Percentiles rank a stretch among this genome's conserved stretches.
Evolutionary conservation across 352 stramenopile species (phyloP).

Genomic region (Pythium apleroticum): DNA sequence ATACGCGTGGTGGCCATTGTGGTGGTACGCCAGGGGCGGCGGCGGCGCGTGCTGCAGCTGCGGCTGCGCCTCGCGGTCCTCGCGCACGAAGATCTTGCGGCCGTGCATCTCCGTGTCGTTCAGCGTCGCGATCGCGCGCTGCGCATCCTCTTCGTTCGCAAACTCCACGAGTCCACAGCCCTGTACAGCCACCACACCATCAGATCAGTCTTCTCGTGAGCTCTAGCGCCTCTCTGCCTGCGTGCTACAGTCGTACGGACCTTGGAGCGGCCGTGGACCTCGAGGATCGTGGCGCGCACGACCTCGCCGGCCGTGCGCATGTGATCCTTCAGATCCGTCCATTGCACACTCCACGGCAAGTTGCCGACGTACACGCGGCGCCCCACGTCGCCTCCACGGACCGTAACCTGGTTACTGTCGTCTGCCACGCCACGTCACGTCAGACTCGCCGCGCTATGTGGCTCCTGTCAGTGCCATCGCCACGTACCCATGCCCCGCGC

Average conservation of each 20-base stretch:
- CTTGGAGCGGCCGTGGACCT: slow-evolving; percentile 76
- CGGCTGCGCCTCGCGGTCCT: slow-evolving; percentile 84
- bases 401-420: not conserved
- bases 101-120: slow-evolving; percentile 92
- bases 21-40: not conserved
- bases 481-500: slow-evolving; percentile 26
- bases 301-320: slow-evolving; percentile 75
- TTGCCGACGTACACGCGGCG: slow-evolving; percentile 86
- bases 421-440: not conserved
- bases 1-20: not conserved
- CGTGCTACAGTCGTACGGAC: slow-evolving; percentile 27
- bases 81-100: slow-evolving; percentile 93
- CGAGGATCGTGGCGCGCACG: slow-evolving; percentile 59
- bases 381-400: slow-evolving; percentile 29
- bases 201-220: not conserved
- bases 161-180: slow-evolving; percentile 96
- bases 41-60: not conserved
- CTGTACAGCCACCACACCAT: slow-evolving; percentile 30
- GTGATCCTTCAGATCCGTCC: slow-evolving; percentile 80
- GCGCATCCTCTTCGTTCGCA: slow-evolving; percentile 70
- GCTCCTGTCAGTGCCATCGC: not conserved
- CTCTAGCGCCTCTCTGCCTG: not conserved
- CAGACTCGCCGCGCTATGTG: slow-evolving; percentile 26
- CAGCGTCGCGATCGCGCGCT: slow-evolving; percentile 81
- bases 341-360: slow-evolving; percentile 83